Conservation (phyloP, 139 green algal genomes). For the Chlamydomonas incerta region DNA sequence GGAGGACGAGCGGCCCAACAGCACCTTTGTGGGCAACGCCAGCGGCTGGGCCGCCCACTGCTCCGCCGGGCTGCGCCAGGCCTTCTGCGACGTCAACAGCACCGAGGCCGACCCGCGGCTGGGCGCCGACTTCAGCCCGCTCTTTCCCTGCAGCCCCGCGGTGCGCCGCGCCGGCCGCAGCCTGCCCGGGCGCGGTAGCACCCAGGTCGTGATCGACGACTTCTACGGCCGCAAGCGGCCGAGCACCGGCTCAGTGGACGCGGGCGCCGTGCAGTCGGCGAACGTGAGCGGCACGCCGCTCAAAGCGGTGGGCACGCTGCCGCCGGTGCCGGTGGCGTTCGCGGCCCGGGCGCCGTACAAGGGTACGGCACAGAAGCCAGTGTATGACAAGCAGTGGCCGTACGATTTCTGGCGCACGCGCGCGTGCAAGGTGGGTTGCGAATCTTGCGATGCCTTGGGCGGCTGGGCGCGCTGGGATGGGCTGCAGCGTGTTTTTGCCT, state of each 20-base stretch:
- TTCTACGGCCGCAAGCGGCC: slow-evolving; percentile 24
- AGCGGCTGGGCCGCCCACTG: background rate
- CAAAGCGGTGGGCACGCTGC: background rate
- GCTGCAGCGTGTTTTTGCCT: too few species aligned
- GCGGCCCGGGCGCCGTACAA: background rate
- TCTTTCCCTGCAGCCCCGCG: slow-evolving; percentile 23
- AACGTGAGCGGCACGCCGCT: background rate
- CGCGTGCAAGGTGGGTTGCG: slow-evolving; percentile 14
- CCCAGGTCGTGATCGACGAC: slow-evolving; percentile 25
- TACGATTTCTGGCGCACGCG: slow-evolving; percentile 24
- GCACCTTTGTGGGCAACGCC: slow-evolving; percentile 37
- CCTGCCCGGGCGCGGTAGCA: background rate
- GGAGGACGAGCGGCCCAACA: slow-evolving; percentile 37
- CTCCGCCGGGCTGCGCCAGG: background rate
- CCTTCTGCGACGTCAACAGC: slow-evolving; percentile 1
- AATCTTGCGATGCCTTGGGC: too few species aligned
- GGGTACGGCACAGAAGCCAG: background rate
- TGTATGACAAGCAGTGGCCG: slow-evolving; percentile 37
- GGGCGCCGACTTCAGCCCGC: background rate
- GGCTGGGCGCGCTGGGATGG: too few species aligned
- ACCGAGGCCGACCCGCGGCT: slow-evolving; percentile 25
- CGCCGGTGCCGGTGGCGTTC: slow-evolving; percentile 23
- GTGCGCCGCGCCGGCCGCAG: background rate
- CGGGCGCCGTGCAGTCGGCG: slow-evolving; percentile 17
- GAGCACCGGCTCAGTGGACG: background rate